Percentiles rank a stretch among this genome's conserved stretches.
These are phyloP conservation scores for Dovyalis caffra DNA, from an alignment of 345 rosid genomes.

Conservation along the genomic window DNA sequence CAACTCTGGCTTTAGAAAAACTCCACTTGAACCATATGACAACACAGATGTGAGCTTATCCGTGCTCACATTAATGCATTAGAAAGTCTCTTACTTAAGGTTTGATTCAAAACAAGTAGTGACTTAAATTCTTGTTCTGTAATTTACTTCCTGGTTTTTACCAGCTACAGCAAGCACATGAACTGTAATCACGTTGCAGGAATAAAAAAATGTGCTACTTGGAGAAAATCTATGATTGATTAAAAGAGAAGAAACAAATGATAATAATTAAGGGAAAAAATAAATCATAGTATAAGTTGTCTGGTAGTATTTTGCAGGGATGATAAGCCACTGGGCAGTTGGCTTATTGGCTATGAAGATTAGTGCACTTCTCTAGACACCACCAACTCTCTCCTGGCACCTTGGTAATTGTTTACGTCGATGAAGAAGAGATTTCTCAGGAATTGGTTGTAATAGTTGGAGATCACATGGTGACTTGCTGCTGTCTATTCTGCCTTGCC, in stretches of 20 bases:
- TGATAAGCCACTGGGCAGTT: neutral
- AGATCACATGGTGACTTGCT: neutral
- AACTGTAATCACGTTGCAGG: neutral
- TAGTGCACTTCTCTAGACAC: neutral
- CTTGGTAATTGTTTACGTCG: neutral
- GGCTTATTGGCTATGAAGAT: neutral
- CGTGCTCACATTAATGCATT: too few relatives aligned
- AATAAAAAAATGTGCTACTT: neutral
- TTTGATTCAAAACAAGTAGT: too few relatives aligned
- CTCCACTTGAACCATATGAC: too few relatives aligned
- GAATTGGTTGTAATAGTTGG: neutral
- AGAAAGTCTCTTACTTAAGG: too few relatives aligned
- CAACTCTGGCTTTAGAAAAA: too few relatives aligned
- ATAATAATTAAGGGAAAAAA: neutral
- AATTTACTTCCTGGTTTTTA: neutral
- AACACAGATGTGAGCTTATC: too few relatives aligned
- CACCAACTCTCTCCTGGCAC: slow-evolving; percentile 1
- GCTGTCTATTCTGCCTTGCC: neutral
- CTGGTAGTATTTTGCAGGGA: neutral
- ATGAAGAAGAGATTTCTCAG: too few relatives aligned
- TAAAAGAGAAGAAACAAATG: neutral
- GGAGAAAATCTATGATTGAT: neutral
- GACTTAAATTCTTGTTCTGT: neutral
- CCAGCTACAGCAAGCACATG: neutral
- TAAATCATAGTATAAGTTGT: too few relatives aligned